Conservation (phyloP, 176 grass and related monocot species). For the Avena sativa region DNA sequence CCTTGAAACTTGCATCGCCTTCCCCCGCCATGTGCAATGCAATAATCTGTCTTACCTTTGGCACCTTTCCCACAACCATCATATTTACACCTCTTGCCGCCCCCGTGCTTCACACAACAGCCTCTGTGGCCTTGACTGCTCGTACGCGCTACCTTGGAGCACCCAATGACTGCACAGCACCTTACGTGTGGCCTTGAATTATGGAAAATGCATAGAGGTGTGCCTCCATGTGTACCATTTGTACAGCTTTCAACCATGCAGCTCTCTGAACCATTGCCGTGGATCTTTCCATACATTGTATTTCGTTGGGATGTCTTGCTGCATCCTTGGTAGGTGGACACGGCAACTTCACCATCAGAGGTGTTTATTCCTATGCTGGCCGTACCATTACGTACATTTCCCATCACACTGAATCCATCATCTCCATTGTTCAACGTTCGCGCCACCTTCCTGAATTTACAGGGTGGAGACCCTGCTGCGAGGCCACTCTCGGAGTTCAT, state of each 20-base stretch:
- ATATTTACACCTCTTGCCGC: conserved; percentile 46
- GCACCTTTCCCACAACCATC: conserved; percentile 45
- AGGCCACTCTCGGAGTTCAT: background rate
- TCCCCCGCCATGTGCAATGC: conserved; percentile 50
- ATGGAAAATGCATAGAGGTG: conserved; percentile 42
- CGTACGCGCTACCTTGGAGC: conserved; percentile 31
- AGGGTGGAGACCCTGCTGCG: background rate
- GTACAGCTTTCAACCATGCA: conserved; percentile 34
- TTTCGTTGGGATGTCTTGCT: conserved; percentile 30
- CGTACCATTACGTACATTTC: background rate
- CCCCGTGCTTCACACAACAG: conserved; percentile 39
- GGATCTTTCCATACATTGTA: conserved; percentile 28
- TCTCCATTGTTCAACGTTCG: background rate
- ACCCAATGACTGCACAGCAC: conserved; percentile 32
- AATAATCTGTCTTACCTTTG: conserved; percentile 42
- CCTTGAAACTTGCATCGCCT: conserved; percentile 50
- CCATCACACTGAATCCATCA: background rate
- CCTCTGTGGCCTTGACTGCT: conserved; percentile 38
- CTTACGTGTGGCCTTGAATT: conserved; percentile 31
- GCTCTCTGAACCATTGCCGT: background rate
- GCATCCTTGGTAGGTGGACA: conserved; percentile 31
- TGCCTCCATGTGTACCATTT: conserved; percentile 45
- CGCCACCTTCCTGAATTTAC: too few relatives aligned
- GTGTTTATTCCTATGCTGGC: background rate
- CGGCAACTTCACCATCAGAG: background rate